Base-by-base conservation (phyloP, 2,329 filamentous ascomycete species). In the Hypoxylon sp. region DNA sequence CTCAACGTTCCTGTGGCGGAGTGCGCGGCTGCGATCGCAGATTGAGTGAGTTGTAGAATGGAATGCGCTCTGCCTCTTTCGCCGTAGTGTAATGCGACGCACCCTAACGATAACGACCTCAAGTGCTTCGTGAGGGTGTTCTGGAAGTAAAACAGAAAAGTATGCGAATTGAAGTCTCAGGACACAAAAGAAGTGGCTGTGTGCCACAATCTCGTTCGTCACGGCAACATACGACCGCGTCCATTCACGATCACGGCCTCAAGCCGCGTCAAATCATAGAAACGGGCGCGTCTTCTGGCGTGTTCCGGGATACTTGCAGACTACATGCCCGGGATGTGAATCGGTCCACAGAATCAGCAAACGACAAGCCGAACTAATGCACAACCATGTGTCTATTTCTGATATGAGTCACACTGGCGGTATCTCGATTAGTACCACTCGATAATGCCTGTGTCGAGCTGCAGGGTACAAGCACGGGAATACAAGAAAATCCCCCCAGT, bases 401-500 rank as follows among this genome's bases (percentile, higher is more conserved):
- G 61, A 72, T 68, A 72, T 77, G 75, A 77, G 70, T 77, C 75
- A 77, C 72, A 75, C 57, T 64, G 62, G 60, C 68, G 68, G 68
- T 51, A 65, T 63, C 25, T 38, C 36, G 63, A 53, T 49, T 55
- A 50, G 51, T 55, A 11, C 56, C 23, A 19, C 34, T 65, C 36
- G 45, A 60, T 50, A 65, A 65, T 68, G 61, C 66, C 60, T 75
- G 67, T 67, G 71, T 69, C 25, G 51, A 59, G 38, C 63, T 38
- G 32, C 55, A 43, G 48, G 52, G 60, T 36, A 49, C 41, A 43
- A 59, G 21, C 58, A 38, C 38, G 36, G 48, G 59, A 62, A 50
- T 13, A 49, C 17, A 52, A 17, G 9, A 41, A 60, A 28, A 46
- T 58, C 56, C 57, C 57, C 63, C 45, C 50, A 62, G 58, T 43